These are phyloP conservation scores for sweet orange (Citrus sinensis) DNA, from an alignment of 345 rosid species.

Conservation along the genomic window DNA sequence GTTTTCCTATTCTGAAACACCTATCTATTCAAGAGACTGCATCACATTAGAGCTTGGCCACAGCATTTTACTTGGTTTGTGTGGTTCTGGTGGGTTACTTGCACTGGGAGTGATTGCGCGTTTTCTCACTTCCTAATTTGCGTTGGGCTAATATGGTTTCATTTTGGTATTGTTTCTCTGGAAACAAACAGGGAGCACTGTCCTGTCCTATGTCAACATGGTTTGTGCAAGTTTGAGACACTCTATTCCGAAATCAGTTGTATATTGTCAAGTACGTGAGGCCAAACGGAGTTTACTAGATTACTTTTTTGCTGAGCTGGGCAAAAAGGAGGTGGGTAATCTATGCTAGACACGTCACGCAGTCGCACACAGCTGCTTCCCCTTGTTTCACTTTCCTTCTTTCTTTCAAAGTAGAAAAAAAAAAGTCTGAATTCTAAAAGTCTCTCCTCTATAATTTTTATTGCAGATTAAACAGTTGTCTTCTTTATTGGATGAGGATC, in stretches of 20 bases:
- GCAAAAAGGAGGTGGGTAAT: constrained; percentile 65
- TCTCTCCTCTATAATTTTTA: not conserved
- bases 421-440: not conserved
- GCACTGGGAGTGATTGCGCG: not conserved
- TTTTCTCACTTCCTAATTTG: not conserved
- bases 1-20: not conserved
- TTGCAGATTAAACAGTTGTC: constrained; percentile 60
- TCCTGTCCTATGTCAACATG: constrained; percentile 77
- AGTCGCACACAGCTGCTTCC: not conserved
- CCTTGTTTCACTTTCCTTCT: not conserved
- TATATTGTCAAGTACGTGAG: constrained; percentile 92
- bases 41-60: not conserved
- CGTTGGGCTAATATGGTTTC: not conserved
- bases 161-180: not conserved
- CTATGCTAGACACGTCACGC: too few species aligned
- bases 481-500: constrained; percentile 74
- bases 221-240: constrained; percentile 73
- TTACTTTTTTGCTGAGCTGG: constrained; percentile 79
- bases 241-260: constrained; percentile 89
- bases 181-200: constrained; percentile 54
- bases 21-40: not conserved
- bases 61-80: not conserved
- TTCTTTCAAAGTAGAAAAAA: not conserved
- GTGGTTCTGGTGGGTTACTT: not conserved
- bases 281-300: constrained; percentile 91